phyloP scores from a whole-genome alignment of 345 rosid genomes.

The Adansonia digitata region DNA sequence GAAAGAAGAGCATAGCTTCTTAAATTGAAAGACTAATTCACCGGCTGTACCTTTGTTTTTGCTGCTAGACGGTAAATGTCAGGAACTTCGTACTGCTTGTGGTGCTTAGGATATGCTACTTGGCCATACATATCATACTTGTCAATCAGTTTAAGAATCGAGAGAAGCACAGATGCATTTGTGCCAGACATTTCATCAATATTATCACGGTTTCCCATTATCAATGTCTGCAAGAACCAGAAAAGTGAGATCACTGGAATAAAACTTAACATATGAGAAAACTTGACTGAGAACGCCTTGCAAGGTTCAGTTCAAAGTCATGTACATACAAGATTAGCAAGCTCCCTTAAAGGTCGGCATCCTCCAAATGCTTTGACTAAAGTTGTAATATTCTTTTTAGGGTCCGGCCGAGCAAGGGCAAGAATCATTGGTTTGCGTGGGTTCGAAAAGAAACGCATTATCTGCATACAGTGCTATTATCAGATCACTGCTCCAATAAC shows the following conservation, averaged over 20 bases:
- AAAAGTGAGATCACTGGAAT: not conserved
- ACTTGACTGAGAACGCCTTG: conserved; percentile 1
- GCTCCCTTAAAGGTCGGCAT: conserved; percentile 64
- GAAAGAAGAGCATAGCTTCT: not conserved
- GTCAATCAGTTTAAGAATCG: conserved; percentile 68
- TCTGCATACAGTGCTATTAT: conserved; percentile 34
- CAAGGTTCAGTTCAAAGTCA: conserved; percentile 2
- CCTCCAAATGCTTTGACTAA: conserved; percentile 88
- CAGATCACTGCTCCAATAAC: not conserved
- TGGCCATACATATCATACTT: conserved; percentile 75
- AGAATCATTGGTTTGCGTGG: conserved; percentile 82
- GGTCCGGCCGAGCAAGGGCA: conserved; percentile 86
- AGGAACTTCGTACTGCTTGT: conserved; percentile 73
- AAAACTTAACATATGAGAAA: not conserved
- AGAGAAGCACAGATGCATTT: conserved; percentile 59
- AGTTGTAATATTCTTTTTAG: conserved; percentile 74
- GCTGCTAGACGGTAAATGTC: conserved; percentile 75
- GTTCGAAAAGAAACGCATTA: conserved; percentile 78
- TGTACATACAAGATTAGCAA: conserved; percentile 66
- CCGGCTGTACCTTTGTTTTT: conserved; percentile 55
- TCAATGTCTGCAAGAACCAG: conserved; percentile 49
- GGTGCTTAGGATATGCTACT: conserved; percentile 84
- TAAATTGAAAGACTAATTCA: not conserved
- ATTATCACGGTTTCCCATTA: conserved; percentile 78
- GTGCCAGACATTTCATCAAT: conserved; percentile 72